A percentile compares a stretch with the other conserved stretches of the same genome.
Evolutionary conservation across 2,329 filamentous ascomycete species (phyloP).

Genomic region (Fusarium heterosporum): DNA sequence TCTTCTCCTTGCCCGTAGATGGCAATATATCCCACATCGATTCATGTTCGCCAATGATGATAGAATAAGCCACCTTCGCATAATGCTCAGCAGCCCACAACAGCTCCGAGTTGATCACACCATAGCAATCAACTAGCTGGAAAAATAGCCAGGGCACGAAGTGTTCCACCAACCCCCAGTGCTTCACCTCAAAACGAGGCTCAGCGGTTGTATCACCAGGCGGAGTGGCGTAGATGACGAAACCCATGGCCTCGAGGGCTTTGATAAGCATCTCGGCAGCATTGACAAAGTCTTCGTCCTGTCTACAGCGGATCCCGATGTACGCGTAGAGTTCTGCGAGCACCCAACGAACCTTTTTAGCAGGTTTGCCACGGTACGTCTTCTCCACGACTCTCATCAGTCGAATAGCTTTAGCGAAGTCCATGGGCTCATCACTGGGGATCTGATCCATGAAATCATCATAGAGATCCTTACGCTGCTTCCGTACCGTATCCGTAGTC

Average conservation of each 20-base stretch:
- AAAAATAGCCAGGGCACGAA: neutral
- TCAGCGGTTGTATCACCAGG: neutral
- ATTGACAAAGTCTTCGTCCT: neutral
- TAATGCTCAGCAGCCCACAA: neutral
- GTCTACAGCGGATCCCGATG: neutral
- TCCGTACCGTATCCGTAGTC: neutral
- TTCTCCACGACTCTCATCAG: neutral
- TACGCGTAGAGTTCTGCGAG: neutral
- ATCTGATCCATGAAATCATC: neutral
- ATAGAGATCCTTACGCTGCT: neutral
- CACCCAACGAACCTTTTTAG: neutral
- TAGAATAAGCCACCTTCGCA: neutral
- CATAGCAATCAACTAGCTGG: neutral
- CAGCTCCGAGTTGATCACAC: neutral
- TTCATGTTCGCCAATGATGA: neutral
- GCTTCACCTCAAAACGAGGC: neutral
- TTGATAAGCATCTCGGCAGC: conserved; percentile 2
- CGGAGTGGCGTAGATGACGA: neutral
- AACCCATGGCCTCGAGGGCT: neutral
- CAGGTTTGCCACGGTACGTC: neutral
- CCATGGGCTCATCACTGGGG: neutral
- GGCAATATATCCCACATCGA: conserved; percentile 2
- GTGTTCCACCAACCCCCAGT: conserved; percentile 1
- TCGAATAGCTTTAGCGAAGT: neutral
- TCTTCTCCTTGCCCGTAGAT: neutral